Conservation (phyloP, 208 protist genomes). For the Phytomonas francai region DNA sequence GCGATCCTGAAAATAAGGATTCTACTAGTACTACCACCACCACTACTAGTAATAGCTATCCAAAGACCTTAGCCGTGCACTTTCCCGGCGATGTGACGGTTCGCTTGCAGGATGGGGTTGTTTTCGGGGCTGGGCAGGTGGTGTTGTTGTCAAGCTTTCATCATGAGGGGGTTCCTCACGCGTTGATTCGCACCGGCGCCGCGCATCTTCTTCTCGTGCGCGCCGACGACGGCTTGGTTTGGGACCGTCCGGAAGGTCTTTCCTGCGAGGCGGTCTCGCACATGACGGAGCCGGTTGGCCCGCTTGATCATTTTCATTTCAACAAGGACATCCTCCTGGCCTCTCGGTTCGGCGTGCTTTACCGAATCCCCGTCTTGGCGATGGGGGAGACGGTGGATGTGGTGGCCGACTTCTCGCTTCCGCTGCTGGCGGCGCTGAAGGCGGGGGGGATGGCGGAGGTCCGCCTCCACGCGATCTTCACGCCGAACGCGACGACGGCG, state of each 20-base stretch:
- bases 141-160: background rate
- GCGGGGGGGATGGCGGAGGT: slow-evolving; percentile 38
- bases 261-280: slow-evolving; percentile 29
- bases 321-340: slow-evolving; percentile 54
- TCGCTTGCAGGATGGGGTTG: background rate
- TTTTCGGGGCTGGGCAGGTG: background rate
- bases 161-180: slow-evolving; percentile 15
- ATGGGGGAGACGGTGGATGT: slow-evolving; percentile 41
- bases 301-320: slow-evolving; percentile 77
- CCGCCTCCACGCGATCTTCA: slow-evolving; percentile 21
- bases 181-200: slow-evolving; percentile 43
- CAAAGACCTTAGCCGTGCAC: background rate
- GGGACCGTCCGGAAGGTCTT: slow-evolving; percentile 70
- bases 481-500: slow-evolving; percentile 10
- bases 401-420: slow-evolving; percentile 44
- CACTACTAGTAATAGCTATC: background rate
- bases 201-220: slow-evolving; percentile 54
- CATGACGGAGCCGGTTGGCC: slow-evolving; percentile 33
- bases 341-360: slow-evolving; percentile 57
- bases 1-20: no score
- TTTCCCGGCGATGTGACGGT: background rate
- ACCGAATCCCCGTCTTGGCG: slow-evolving; percentile 44
- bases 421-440: slow-evolving; percentile 25
- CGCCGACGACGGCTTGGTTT: slow-evolving; percentile 28
- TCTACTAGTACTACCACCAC: background rate